Evolutionary conservation across 495 filamentous ascomycete species (phyloP).

Genomic region (Penicillium crystallinum): DNA sequence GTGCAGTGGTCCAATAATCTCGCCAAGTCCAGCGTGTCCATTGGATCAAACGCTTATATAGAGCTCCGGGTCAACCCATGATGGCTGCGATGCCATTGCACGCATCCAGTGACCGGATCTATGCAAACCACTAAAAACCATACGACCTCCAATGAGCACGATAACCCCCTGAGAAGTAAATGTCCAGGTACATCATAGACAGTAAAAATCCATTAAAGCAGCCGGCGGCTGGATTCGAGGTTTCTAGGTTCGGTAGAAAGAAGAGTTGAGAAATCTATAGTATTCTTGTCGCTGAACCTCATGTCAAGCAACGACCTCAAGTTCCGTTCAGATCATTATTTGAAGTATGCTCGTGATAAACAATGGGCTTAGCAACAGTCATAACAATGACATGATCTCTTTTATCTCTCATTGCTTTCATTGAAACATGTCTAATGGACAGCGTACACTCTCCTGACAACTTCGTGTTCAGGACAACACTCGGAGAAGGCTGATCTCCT

Average conservation of each 20-base stretch:
- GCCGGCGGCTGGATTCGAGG: background rate
- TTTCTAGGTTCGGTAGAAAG: no score
- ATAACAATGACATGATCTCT: background rate
- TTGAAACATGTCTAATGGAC: background rate
- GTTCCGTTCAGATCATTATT: background rate
- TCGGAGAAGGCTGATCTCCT: background rate
- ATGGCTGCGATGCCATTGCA: slow-evolving; percentile 23
- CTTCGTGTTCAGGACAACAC: background rate
- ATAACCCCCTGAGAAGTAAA: slow-evolving; percentile 53
- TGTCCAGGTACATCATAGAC: slow-evolving; percentile 40
- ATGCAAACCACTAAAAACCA: slow-evolving; percentile 41
- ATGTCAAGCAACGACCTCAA: background rate
- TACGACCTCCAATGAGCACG: slow-evolving; percentile 36
- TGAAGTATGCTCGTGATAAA: background rate
- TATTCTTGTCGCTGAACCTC: no score
- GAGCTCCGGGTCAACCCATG: slow-evolving; percentile 44
- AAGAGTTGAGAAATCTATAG: no score
- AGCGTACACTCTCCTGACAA: background rate
- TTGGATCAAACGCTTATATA: slow-evolving; percentile 15
- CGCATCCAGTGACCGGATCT: slow-evolving; percentile 38
- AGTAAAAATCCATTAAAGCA: background rate
- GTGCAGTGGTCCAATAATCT: no score
- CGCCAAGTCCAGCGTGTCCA: no score
- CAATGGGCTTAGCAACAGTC: background rate
- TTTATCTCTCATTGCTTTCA: background rate